Evolutionary conservation across 169 alveolate genomes (phyloP), one percentile per base, ranked within the genome.

Genomic region (Neospora caninum): DNA sequence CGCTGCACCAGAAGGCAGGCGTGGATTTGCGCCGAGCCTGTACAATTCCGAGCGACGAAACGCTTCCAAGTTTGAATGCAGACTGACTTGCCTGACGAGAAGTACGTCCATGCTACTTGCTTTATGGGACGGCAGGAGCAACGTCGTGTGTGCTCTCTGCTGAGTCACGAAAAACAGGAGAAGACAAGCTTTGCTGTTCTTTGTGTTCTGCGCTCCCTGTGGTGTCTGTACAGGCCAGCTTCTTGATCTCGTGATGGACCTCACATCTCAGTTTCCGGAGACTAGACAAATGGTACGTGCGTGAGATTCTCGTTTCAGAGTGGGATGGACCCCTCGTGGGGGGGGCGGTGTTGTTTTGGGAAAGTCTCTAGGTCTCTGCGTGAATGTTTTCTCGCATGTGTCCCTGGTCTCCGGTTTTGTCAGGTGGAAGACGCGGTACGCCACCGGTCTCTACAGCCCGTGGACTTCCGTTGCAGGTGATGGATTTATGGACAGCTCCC

Each of bases 221-320:
- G 29, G 39, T 70, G 83, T 70, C 20, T 70, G 83, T 70, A 70
- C 83, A 78, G 87, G 45, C n/a, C 87, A 78, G 45, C 87, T 78
- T 78, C 53, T 78, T 45, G 87, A 78, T 45, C 87, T 78, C 53
- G 42, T 78, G 87, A 29, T 78, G 39, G 45, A 78, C 34, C 31
- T 78, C 39, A 39, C 87, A 34, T 34, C 87, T 31, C 53, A 78
- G 87, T 78, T 78, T 78, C 87, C 87, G 9, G 87, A 78, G 43
- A 78, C 87, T 6, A 78, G 87, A 34, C 87, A 78, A 39, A 78
- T 39, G 87, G 87, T 70, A 70, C 13, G 83, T 31, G 18, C 58
- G 58, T 49, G 58, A 22, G 58, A 49, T 49, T 22, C 58, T 0
- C 58, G 18, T 13, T n/a, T 49, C 58, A 49, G 58, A 13, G 58